Conservation (phyloP, 2,329 filamentous ascomycete genomes). For the Myotisia sp. region DNA sequence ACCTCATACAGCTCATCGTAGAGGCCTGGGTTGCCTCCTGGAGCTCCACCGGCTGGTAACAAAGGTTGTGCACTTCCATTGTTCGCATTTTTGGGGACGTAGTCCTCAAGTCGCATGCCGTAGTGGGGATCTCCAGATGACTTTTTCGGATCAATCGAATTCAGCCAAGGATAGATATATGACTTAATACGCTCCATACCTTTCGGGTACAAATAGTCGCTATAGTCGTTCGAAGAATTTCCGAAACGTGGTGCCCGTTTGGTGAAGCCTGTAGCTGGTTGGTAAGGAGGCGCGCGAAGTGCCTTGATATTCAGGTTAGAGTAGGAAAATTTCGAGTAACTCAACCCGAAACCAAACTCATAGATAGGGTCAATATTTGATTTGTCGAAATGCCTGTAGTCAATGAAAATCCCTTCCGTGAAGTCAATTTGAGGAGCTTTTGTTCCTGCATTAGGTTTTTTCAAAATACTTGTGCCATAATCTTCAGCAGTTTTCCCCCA, state of each 20-base stretch:
- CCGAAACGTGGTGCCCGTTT: slow-evolving; percentile 41
- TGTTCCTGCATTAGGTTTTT: slow-evolving; percentile 43
- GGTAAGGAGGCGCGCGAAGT: slow-evolving; percentile 36
- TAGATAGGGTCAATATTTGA: slow-evolving; percentile 40
- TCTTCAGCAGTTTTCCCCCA: slow-evolving; percentile 39
- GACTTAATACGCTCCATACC: slow-evolving; percentile 36
- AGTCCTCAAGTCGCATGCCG: slow-evolving; percentile 35
- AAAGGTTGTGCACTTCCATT: slow-evolving; percentile 43
- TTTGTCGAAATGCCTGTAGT: slow-evolving; percentile 38
- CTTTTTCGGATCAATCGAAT: slow-evolving; percentile 40
- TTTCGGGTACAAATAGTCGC: slow-evolving; percentile 43
- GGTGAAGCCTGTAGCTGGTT: slow-evolving; percentile 39
- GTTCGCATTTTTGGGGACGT: slow-evolving; percentile 37
- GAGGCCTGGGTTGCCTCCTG: slow-evolving; percentile 45
- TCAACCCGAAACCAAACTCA: slow-evolving; percentile 47
- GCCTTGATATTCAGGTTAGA: slow-evolving; percentile 39
- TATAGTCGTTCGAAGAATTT: slow-evolving; percentile 32
- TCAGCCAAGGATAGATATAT: slow-evolving; percentile 53
- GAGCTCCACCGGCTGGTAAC: slow-evolving; percentile 43
- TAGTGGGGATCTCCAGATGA: slow-evolving; percentile 42
- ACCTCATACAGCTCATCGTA: slow-evolving; percentile 39
- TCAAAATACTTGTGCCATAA: slow-evolving; percentile 44
- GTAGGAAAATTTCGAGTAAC: slow-evolving; percentile 46
- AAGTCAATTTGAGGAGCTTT: slow-evolving; percentile 46
- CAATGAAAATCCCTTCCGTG: slow-evolving; percentile 47